Conservation (phyloP, 2,329 filamentous ascomycete species). For the Xylariomycetidae sp. region DNA sequence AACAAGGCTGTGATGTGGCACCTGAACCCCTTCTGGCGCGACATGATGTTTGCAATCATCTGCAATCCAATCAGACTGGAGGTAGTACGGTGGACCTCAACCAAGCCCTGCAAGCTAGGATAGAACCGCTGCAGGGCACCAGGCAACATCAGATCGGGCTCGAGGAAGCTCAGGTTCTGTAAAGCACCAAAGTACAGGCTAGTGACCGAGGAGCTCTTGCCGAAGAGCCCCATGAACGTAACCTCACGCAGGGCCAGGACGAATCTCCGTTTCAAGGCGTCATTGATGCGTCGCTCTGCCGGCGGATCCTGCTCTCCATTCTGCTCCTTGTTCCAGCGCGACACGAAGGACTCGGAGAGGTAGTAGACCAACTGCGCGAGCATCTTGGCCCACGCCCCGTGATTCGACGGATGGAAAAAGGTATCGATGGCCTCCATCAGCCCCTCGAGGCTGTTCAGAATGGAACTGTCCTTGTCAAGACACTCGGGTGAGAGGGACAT, state of each 20-base stretch:
- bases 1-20: slow-evolving; percentile 92
- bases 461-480: slow-evolving; percentile 68
- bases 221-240: slow-evolving; percentile 96
- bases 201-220: slow-evolving; percentile 87
- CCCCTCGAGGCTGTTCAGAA: slow-evolving; percentile 80
- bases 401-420: slow-evolving; percentile 97
- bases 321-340: slow-evolving; percentile 93
- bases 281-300: slow-evolving; percentile 69
- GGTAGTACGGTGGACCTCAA: slow-evolving; percentile 93
- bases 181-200: slow-evolving; percentile 87
- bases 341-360: slow-evolving; percentile 91
- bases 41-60: slow-evolving; percentile 86
- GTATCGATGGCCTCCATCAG: slow-evolving; percentile 94
- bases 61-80: slow-evolving; percentile 89
- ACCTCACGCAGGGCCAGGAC: slow-evolving; percentile 86
- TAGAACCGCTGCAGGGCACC: slow-evolving; percentile 95
- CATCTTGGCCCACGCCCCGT: slow-evolving; percentile 84
- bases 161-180: slow-evolving; percentile 82
- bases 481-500: slow-evolving; percentile 87
- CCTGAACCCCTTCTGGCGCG: slow-evolving; percentile 88
- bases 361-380: slow-evolving; percentile 88
- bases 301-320: slow-evolving; percentile 88
- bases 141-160: slow-evolving; percentile 85
- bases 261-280: slow-evolving; percentile 79
- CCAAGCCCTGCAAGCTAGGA: slow-evolving; percentile 89